Conservation (phyloP, 257 asterid species). For the Nicotiana benthamiana region DNA sequence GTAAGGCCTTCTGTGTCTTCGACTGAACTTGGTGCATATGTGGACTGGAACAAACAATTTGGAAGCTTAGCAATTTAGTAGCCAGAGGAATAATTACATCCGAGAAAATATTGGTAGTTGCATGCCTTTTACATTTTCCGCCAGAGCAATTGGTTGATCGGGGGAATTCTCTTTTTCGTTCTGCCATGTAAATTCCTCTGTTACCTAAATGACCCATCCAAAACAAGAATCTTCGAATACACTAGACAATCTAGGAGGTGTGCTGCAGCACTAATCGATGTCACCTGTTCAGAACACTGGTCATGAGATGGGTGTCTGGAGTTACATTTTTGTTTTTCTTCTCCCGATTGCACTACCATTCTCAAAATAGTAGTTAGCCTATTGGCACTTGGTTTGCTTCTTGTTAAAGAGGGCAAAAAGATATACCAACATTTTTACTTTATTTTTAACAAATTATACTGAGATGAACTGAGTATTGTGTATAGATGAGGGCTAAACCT, state of each 20-base stretch:
- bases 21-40: slow-evolving; percentile 73
- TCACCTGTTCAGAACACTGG: background rate
- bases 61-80: slow-evolving; percentile 80
- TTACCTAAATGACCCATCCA: background rate
- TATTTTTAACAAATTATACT: too few relatives aligned
- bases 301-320: background rate
- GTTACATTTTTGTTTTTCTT: background rate
- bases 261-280: background rate
- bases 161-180: background rate
- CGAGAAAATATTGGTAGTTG: background rate
- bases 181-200: background rate
- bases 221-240: background rate
- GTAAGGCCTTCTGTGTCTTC: slow-evolving; percentile 91
- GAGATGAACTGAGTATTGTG: too few relatives aligned
- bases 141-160: background rate
- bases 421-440: background rate
- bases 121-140: background rate
- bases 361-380: background rate
- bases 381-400: background rate
- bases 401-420: background rate
- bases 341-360: background rate
- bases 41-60: slow-evolving; percentile 85
- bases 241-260: background rate
- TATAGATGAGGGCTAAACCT: too few relatives aligned
- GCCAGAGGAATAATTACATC: background rate